Conservation (phyloP, 768 basidiomycete genomes). For the Mycena belliarum region DNA sequence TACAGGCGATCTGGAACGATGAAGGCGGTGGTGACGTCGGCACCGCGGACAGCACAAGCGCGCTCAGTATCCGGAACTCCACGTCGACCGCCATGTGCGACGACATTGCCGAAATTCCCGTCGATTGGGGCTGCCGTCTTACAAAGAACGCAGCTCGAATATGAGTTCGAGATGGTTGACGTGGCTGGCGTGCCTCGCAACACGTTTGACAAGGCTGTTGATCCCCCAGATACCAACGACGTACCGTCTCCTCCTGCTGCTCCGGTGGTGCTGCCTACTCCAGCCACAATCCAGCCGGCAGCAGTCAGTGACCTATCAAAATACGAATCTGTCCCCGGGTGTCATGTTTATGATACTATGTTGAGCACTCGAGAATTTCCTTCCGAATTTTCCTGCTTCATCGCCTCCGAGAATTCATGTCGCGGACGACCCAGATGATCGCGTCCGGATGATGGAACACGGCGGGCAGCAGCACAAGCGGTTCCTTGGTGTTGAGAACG, state of each 20-base stretch:
- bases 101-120: conserved; percentile 40
- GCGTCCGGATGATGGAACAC: not conserved
- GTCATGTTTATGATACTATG: conserved; percentile 8
- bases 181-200: not conserved
- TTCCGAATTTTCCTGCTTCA: conserved; percentile 2
- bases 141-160: not conserved
- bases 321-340: conserved; percentile 14
- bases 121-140: conserved; percentile 38
- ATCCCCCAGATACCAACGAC: too few species aligned
- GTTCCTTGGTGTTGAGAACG: not conserved
- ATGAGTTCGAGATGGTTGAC: conserved; percentile 19
- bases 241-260: conserved; percentile 1
- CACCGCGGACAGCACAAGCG: conserved; percentile 26
- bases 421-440: not conserved
- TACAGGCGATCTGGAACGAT: conserved; percentile 20
- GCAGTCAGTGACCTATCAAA: conserved; percentile 15
- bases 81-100: conserved; percentile 44
- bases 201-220: conserved; percentile 10
- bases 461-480: conserved; percentile 5
- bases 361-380: too few species aligned
- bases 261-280: too few species aligned
- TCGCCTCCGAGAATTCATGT: conserved; percentile 5
- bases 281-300: too few species aligned
- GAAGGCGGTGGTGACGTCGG: conserved; percentile 24
- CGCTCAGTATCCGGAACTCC: conserved; percentile 44